Percentiles rank a stretch among this genome's conserved stretches.
phyloP scores from a whole-genome alignment of 805 yeast species.

The Yarrowia bubula region DNA sequence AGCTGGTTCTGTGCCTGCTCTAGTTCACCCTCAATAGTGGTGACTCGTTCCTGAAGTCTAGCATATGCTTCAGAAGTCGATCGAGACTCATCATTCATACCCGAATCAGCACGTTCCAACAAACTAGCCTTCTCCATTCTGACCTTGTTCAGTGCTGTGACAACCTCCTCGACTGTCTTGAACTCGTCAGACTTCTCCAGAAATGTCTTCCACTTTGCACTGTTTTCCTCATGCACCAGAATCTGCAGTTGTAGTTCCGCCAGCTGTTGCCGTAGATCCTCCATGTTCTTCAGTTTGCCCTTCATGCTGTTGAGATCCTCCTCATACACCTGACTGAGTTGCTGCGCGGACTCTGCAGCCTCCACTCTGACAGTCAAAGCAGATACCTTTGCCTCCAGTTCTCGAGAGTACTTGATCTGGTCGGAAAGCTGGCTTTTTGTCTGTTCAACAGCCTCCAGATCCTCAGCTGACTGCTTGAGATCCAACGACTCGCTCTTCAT shows the following conservation, averaged over 20 bases:
- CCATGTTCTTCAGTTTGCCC: conserved; percentile 43
- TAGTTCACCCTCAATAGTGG: conserved; percentile 35
- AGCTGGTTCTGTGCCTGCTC: conserved; percentile 39
- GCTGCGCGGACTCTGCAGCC: conserved; percentile 48
- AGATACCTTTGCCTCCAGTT: conserved; percentile 52
- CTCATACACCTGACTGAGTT: conserved; percentile 51
- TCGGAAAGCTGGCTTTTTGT: conserved; percentile 36
- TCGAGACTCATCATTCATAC: conserved; percentile 21
- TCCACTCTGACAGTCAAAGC: conserved; percentile 54
- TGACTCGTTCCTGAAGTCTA: conserved; percentile 29
- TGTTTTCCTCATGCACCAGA: conserved; percentile 47
- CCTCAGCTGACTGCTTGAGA: conserved; percentile 17
- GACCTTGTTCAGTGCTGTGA: conserved; percentile 41
- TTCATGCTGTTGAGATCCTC: conserved; percentile 52
- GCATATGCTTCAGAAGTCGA: conserved; percentile 37
- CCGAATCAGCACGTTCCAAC: conserved; percentile 37
- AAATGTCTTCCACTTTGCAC: conserved; percentile 49
- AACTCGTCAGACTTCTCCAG: conserved; percentile 43
- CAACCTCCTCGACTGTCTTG: conserved; percentile 44
- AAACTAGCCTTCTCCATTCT: conserved; percentile 37
- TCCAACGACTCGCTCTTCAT: conserved; percentile 2
- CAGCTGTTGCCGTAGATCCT: conserved; percentile 46
- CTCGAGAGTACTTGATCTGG: conserved; percentile 48
- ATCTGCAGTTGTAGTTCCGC: conserved; percentile 53
- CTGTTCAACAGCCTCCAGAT: conserved; percentile 28